A percentile compares a stretch with the other conserved stretches of the same genome.
Conservation (phyloP, 129 eudicot genomes). For the Flaveria ramosissima region DNA sequence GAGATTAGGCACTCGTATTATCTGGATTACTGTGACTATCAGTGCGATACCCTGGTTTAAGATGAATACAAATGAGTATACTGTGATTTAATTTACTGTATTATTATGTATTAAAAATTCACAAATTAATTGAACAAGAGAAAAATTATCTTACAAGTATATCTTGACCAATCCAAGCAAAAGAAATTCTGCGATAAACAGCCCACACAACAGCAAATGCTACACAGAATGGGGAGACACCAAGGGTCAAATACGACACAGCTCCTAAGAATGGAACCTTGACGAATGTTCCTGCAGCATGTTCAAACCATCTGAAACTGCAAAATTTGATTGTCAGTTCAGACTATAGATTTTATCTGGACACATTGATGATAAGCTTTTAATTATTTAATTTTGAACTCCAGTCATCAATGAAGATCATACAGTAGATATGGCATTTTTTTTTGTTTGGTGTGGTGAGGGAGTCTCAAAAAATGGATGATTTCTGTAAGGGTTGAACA, state of each 20-base stretch:
- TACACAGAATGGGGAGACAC: slow-evolving; percentile 90
- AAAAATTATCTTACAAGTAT: slow-evolving; percentile 75
- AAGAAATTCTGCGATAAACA: slow-evolving; percentile 67
- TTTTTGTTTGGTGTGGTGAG: too few species aligned
- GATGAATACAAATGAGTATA: slow-evolving; percentile 24
- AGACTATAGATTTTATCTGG: slow-evolving; percentile 20
- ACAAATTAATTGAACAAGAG: slow-evolving; percentile 3
- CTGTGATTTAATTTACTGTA: not conserved
- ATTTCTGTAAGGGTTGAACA: not conserved
- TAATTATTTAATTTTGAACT: not conserved
- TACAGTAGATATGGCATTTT: not conserved
- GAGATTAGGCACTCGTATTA: slow-evolving; percentile 90
- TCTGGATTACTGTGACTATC: slow-evolving; percentile 96
- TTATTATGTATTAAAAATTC: slow-evolving; percentile 19
- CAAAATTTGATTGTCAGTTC: slow-evolving; percentile 40
- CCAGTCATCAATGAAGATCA: slow-evolving; percentile 11
- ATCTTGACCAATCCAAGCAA: slow-evolving; percentile 99
- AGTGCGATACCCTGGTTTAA: slow-evolving; percentile 87
- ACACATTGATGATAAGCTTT: not conserved
- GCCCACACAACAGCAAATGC: slow-evolving; percentile 91
- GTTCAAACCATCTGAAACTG: slow-evolving; percentile 94
- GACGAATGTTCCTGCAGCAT: slow-evolving; percentile 68
- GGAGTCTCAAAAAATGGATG: not conserved
- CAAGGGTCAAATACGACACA: slow-evolving; percentile 79
- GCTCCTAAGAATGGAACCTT: slow-evolving; percentile 88